phyloP scores from a whole-genome alignment of 257 asterid genomes.

The Salvia hispanica region DNA sequence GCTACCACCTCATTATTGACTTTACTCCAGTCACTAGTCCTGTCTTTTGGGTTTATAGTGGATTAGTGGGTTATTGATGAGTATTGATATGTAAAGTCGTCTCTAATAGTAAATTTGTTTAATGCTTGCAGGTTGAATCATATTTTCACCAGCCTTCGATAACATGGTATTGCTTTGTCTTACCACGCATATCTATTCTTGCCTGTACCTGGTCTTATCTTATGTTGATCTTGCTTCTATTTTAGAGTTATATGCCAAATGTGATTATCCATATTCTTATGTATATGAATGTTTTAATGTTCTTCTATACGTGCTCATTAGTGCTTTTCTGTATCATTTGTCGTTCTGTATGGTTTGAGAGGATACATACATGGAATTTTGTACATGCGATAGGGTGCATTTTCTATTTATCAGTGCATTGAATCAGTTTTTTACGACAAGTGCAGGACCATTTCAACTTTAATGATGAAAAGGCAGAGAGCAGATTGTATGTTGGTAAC shows the following conservation, averaged over 20 bases:
- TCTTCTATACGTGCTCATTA: not conserved
- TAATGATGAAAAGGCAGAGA: conserved; percentile 59
- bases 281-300: too few relatives aligned
- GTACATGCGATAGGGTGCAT: not conserved
- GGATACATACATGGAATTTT: not conserved
- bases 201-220: conserved; percentile 1
- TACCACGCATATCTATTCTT: not conserved
- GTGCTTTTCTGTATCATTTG: not conserved
- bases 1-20: too few relatives aligned
- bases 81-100: not conserved
- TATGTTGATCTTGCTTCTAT: not conserved
- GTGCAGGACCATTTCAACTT: conserved; percentile 51
- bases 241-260: not conserved
- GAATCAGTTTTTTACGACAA: conserved; percentile 10
- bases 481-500: conserved; percentile 82
- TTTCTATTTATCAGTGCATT: not conserved
- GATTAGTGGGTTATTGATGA: not conserved
- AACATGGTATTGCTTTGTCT: conserved; percentile 33
- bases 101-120: not conserved
- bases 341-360: not conserved
- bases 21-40: too few relatives aligned
- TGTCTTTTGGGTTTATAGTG: too few relatives aligned
- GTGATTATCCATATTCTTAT: not conserved
- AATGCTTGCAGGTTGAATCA: conserved; percentile 28
- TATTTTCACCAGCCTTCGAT: conserved; percentile 15